These are phyloP conservation scores for Plicaturopsis crispa DNA, from an alignment of 768 basidiomycete genomes.

Conservation along the genomic window DNA sequence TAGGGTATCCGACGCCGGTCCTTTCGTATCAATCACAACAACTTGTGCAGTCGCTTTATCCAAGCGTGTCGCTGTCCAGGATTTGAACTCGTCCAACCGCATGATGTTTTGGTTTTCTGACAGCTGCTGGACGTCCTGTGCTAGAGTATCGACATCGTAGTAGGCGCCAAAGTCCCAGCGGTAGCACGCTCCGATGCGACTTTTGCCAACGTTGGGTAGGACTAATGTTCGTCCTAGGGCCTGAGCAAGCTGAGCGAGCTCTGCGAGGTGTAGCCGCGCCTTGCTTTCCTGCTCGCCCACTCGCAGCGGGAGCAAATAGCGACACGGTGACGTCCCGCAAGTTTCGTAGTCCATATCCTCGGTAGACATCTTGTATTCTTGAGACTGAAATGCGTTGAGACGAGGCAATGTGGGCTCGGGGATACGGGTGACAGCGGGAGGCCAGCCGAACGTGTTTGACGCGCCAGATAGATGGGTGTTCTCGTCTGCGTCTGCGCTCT, in stretches of 20 bases:
- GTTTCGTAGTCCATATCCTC: slow-evolving; percentile 13
- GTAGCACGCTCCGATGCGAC: slow-evolving; percentile 45
- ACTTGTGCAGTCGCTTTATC: slow-evolving; percentile 26
- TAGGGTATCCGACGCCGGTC: slow-evolving; percentile 12
- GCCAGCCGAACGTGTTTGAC: slow-evolving; percentile 14
- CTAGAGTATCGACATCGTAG: slow-evolving; percentile 31
- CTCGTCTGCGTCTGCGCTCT: slow-evolving; percentile 12
- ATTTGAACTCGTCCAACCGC: slow-evolving; percentile 28
- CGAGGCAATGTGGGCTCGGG: slow-evolving; percentile 15
- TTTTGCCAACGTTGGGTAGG: slow-evolving; percentile 52
- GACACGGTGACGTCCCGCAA: slow-evolving; percentile 23
- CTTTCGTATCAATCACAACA: slow-evolving; percentile 22
- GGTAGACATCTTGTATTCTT: neutral
- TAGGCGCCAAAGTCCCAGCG: slow-evolving; percentile 41
- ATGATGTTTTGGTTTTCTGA: slow-evolving; percentile 20
- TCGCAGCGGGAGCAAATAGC: slow-evolving; percentile 41
- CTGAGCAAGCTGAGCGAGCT: slow-evolving; percentile 41
- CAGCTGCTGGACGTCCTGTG: no score
- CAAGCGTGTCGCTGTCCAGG: slow-evolving; percentile 27
- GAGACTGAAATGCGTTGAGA: slow-evolving; percentile 1
- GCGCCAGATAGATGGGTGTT: slow-evolving; percentile 5
- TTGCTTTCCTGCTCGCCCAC: slow-evolving; percentile 55
- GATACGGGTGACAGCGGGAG: slow-evolving; percentile 25
- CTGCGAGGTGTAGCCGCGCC: slow-evolving; percentile 45
- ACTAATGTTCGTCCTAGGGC: slow-evolving; percentile 49